Percentiles rank a stretch among this genome's conserved stretches.
Evolutionary conservation across 345 rosid genomes (phyloP).

Genomic region (Corchorus capsularis): DNA sequence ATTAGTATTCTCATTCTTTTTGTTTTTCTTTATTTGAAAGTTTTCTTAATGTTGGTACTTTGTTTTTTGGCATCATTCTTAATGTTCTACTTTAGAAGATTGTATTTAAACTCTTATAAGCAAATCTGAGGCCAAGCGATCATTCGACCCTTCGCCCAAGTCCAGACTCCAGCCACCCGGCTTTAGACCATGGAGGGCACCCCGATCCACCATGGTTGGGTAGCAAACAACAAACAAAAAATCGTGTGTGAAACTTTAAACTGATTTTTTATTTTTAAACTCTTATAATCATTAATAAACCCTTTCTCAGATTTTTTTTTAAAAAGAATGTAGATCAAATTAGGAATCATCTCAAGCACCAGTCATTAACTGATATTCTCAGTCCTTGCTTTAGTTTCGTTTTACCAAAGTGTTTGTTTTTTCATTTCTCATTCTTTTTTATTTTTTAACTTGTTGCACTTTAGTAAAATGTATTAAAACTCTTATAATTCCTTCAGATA

Average conservation of each 20-base stretch:
- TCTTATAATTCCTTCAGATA: slow-evolving; percentile 92
- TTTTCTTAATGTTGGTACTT: background rate
- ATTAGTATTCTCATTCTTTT: background rate
- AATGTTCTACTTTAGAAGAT: slow-evolving; percentile 22
- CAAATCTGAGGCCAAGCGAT: background rate
- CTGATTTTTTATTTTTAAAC: no score
- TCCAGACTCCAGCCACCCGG: no score
- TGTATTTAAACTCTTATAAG: slow-evolving; percentile 80
- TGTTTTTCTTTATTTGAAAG: slow-evolving; percentile 4
- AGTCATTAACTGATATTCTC: background rate
- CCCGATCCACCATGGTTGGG: no score
- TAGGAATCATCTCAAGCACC: slow-evolving; percentile 1
- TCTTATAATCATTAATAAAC: no score
- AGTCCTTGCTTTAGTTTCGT: background rate
- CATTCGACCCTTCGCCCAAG: no score
- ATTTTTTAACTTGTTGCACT: background rate
- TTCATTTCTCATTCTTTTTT: slow-evolving; percentile 13
- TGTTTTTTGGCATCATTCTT: no score
- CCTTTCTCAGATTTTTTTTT: background rate
- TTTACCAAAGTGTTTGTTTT: background rate
- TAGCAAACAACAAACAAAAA: no score
- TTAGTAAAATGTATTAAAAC: slow-evolving; percentile 62
- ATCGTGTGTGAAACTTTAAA: no score
- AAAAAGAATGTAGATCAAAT: background rate
- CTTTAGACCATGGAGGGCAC: no score